Percentiles rank a stretch among this genome's conserved stretches.
These are phyloP conservation scores for Fraxinus americana DNA, from an alignment of 257 asterid species.

Conservation along the genomic window DNA sequence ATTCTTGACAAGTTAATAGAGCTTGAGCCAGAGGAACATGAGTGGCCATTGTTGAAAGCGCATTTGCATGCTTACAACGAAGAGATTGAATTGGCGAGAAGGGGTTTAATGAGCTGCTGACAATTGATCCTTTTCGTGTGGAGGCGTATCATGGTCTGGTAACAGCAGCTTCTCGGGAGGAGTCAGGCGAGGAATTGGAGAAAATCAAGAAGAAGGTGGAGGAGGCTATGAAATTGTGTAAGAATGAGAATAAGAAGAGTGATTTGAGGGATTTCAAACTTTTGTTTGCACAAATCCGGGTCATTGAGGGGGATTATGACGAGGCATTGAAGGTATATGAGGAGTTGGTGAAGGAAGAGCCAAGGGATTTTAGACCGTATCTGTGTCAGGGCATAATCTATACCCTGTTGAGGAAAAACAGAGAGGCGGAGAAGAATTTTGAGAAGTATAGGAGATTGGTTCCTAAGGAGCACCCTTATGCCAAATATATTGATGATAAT, in stretches of 20 bases:
- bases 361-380: constrained; percentile 91
- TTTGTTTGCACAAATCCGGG: constrained; percentile 80
- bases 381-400: constrained; percentile 87
- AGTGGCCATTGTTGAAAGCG: constrained; percentile 86
- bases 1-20: constrained; percentile 55
- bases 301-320: constrained; percentile 61
- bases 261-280: constrained; percentile 83
- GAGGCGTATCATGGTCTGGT: constrained; percentile 95
- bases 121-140: constrained; percentile 67
- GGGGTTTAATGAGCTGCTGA: constrained; percentile 62
- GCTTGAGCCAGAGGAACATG: constrained; percentile 70
- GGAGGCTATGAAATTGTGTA: constrained; percentile 61
- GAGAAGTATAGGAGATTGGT: constrained; percentile 80
- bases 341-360: constrained; percentile 84
- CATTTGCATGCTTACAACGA: constrained; percentile 63
- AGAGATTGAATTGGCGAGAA: constrained; percentile 58
- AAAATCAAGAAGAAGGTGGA: constrained; percentile 47
- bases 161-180: constrained; percentile 68
- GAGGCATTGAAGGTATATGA: constrained; percentile 68
- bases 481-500: constrained; percentile 76
- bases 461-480: constrained; percentile 85
- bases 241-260: constrained; percentile 49
- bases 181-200: constrained; percentile 46
- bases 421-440: constrained; percentile 80
- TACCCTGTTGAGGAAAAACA: constrained; percentile 67